phyloP scores from a whole-genome alignment of 2,329 filamentous ascomycete species.

The Diaporthe caulivora region DNA sequence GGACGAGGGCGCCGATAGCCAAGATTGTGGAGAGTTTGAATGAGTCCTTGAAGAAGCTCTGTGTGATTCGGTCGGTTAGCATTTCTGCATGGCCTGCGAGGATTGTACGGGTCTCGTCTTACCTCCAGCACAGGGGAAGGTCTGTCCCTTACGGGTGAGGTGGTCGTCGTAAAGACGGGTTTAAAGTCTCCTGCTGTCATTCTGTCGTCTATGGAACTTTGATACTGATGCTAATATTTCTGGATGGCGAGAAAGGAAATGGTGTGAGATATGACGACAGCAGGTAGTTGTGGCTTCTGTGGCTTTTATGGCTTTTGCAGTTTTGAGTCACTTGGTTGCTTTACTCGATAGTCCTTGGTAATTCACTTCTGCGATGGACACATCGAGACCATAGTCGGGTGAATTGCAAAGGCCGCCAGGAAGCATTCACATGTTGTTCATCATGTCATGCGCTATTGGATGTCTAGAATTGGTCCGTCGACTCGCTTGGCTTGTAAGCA shows the following conservation, averaged over 20 bases:
- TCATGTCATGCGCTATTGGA: neutral
- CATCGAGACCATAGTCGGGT: neutral
- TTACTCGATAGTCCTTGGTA: no score
- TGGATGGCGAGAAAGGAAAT: neutral
- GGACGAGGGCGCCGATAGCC: conserved; percentile 35
- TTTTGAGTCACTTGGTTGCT: neutral
- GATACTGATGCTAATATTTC: neutral
- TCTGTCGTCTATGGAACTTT: neutral
- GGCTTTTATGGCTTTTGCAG: neutral
- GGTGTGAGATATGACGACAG: neutral
- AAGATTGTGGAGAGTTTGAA: conserved; percentile 38
- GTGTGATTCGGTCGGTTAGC: neutral
- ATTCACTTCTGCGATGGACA: neutral
- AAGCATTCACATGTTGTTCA: neutral
- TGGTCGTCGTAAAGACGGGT: conserved; percentile 28
- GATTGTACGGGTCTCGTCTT: neutral
- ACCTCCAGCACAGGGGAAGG: neutral
- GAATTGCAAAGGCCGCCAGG: neutral
- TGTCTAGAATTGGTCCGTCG: neutral
- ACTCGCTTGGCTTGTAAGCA: neutral
- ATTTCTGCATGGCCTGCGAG: neutral
- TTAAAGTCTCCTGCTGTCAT: conserved; percentile 34
- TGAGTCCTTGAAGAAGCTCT: conserved; percentile 37
- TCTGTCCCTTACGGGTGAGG: neutral
- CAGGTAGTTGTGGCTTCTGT: neutral